phyloP scores from a whole-genome alignment of 495 filamentous ascomycete species.

The Penicillium alfredii region DNA sequence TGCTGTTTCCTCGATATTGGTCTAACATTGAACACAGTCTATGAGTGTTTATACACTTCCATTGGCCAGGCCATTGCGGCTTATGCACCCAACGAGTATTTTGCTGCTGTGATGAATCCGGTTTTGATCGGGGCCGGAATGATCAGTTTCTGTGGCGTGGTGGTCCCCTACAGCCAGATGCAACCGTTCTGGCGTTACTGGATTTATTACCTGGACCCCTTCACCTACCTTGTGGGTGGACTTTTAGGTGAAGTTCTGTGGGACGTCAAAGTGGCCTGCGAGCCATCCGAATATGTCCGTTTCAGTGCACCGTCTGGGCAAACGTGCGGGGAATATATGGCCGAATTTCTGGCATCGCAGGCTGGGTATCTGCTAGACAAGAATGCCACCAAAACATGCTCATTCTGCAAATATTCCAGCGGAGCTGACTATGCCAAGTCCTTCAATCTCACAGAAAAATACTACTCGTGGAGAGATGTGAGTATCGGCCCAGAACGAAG shows the following conservation, averaged over 20 bases:
- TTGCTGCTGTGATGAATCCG: conserved; percentile 49
- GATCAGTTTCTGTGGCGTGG: conserved; percentile 50
- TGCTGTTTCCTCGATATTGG: too few relatives aligned
- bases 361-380: conserved; percentile 56
- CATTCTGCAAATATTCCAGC: conserved; percentile 51
- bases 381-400: conserved; percentile 48
- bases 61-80: conserved; percentile 46
- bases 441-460: conserved; percentile 35
- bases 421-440: conserved; percentile 37
- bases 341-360: conserved; percentile 40
- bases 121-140: conserved; percentile 46
- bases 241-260: conserved; percentile 39
- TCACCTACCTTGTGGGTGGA: conserved; percentile 49
- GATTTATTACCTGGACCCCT: conserved; percentile 53
- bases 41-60: conserved; percentile 41
- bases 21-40: conserved; percentile 28
- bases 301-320: conserved; percentile 58
- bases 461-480: conserved; percentile 42
- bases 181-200: conserved; percentile 55
- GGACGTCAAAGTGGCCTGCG: conserved; percentile 50
- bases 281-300: conserved; percentile 47
- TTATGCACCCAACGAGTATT: conserved; percentile 50
- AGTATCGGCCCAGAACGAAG: too few relatives aligned
- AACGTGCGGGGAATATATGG: conserved; percentile 64
- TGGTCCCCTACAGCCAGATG: conserved; percentile 47